phyloP scores from a whole-genome alignment of 371 early-diverging fungal genomes.

The Syncephalis plumigaleata region DNA sequence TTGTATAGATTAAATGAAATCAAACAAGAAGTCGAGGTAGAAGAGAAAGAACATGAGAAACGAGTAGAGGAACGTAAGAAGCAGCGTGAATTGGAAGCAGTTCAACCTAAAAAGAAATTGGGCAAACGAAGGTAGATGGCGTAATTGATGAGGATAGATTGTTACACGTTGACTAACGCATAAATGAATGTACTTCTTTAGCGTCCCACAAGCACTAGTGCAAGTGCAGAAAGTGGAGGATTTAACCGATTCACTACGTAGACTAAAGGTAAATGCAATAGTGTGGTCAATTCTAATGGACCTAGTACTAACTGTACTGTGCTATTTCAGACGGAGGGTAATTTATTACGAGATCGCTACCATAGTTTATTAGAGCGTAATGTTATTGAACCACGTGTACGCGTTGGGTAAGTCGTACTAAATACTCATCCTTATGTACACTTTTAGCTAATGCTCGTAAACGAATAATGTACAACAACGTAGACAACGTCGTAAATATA shows the following conservation, averaged over 20 bases:
- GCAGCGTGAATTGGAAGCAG: constrained; percentile 3
- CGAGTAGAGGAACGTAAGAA: no score
- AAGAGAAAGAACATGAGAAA: no score
- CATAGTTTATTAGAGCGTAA: constrained; percentile 67
- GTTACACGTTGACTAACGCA: neutral
- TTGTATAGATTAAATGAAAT: constrained; percentile 2
- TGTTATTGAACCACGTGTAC: constrained; percentile 70
- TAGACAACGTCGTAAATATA: constrained; percentile 19
- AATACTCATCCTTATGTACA: no score
- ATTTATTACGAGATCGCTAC: constrained; percentile 63
- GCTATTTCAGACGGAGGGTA: constrained; percentile 76
- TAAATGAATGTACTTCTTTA: constrained; percentile 3
- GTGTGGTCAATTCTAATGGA: no score
- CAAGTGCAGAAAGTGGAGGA: constrained; percentile 32
- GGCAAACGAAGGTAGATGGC: constrained; percentile 11
- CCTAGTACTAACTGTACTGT: no score
- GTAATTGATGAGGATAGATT: neutral
- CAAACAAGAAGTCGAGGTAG: no score
- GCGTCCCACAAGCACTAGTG: constrained; percentile 16
- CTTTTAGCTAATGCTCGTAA: no score
- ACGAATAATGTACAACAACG: no score
- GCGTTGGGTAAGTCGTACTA: constrained; percentile 22
- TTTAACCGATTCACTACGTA: constrained; percentile 28
- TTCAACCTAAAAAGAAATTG: constrained; percentile 16
- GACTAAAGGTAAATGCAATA: constrained; percentile 14